Evolutionary conservation across 805 yeast species (phyloP).

Genomic region (Yamadazyma ubonensis): DNA sequence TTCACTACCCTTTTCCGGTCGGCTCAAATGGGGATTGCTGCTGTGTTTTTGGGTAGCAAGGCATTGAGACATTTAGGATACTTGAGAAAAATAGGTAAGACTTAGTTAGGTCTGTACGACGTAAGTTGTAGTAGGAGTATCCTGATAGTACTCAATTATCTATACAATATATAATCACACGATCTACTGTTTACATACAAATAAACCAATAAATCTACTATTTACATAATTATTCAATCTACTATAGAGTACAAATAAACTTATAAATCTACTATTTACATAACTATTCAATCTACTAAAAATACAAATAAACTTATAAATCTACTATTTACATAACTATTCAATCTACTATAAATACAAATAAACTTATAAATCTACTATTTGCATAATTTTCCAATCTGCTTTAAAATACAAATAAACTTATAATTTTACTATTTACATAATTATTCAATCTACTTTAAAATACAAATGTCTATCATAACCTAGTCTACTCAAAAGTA

Average conservation of each 20-base stretch:
- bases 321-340: too few species aligned
- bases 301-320: too few species aligned
- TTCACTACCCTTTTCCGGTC: constrained; percentile 54
- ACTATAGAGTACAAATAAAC: not conserved
- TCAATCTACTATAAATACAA: too few species aligned
- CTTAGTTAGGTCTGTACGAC: constrained; percentile 14
- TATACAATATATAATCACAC: too few species aligned
- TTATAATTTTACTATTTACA: not conserved
- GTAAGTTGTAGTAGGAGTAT: too few species aligned
- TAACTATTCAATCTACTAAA: too few species aligned
- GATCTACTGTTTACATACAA: too few species aligned
- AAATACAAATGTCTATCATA: too few species aligned
- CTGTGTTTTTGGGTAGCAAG: constrained; percentile 63
- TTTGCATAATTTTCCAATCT: not conserved
- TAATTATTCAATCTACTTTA: too few species aligned
- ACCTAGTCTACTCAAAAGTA: constrained; percentile 34
- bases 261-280: not conserved
- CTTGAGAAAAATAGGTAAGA: constrained; percentile 30
- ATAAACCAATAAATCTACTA: not conserved
- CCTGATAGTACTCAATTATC: too few species aligned
- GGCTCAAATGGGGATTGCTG: constrained; percentile 50
- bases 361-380: not conserved
- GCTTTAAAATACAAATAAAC: not conserved
- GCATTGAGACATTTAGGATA: constrained; percentile 51
- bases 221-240: not conserved